Conservation (phyloP, 495 filamentous ascomycete species). For the Penicillium argentinense region DNA sequence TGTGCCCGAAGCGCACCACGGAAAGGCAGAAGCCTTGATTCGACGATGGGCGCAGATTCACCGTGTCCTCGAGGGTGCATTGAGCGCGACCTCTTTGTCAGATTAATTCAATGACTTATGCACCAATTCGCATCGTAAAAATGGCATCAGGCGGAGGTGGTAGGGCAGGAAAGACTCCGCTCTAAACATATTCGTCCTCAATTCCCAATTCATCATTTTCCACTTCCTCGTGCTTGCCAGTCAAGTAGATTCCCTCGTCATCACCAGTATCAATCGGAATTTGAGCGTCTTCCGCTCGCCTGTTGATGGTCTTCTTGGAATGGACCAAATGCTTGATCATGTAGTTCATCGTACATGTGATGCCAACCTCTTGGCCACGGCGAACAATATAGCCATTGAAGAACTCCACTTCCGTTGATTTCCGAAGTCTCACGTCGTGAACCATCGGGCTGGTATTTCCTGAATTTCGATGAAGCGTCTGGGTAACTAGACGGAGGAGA, state of each 20-base stretch:
- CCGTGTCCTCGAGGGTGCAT: constrained; percentile 35
- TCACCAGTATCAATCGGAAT: constrained; percentile 34
- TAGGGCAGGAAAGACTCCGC: too few relatives aligned
- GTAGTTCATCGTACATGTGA: constrained; percentile 66
- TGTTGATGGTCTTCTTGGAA: constrained; percentile 21
- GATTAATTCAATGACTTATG: not conserved
- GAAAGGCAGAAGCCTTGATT: constrained; percentile 37
- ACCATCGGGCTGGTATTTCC: constrained; percentile 78
- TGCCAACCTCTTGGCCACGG: constrained; percentile 65
- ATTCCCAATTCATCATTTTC: too few relatives aligned
- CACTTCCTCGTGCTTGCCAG: not conserved
- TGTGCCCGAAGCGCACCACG: constrained; percentile 17
- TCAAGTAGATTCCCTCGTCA: not conserved
- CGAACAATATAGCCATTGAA: constrained; percentile 82
- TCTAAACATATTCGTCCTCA: too few relatives aligned
- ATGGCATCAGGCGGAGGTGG: too few relatives aligned
- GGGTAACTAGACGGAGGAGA: constrained; percentile 54
- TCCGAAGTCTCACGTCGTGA: constrained; percentile 65
- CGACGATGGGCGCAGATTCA: constrained; percentile 55
- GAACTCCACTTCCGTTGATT: constrained; percentile 74
- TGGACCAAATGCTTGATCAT: constrained; percentile 61
- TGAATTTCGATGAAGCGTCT: constrained; percentile 59
- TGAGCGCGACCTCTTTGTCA: constrained; percentile 22
- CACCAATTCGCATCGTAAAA: too few relatives aligned
- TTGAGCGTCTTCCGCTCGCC: constrained; percentile 25